These are phyloP conservation scores for Ogataea ganodermae DNA, from an alignment of 805 yeast species.

Conservation along the genomic window DNA sequence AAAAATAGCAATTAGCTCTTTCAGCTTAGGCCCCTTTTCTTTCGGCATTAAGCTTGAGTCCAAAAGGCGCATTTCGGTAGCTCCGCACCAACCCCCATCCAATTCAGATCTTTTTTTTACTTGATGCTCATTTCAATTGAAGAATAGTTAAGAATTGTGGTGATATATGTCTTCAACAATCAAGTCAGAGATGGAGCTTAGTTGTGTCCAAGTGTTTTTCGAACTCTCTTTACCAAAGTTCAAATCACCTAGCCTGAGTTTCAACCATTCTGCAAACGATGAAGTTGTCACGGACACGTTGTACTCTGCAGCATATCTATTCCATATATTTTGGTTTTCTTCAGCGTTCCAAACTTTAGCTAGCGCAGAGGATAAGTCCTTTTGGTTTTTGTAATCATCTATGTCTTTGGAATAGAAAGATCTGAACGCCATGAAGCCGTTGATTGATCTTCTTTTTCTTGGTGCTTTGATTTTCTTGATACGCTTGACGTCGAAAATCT, in stretches of 20 bases:
- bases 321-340: conserved; percentile 32
- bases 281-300: conserved; percentile 16
- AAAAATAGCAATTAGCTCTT: background rate
- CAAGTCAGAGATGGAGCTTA: conserved; percentile 18
- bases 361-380: conserved; percentile 12
- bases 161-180: conserved; percentile 23
- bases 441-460: conserved; percentile 12
- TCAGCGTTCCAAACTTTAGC: conserved; percentile 33
- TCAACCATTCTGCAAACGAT: conserved; percentile 24
- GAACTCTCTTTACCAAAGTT: background rate
- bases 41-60: background rate
- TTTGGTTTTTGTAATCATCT: conserved; percentile 13
- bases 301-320: conserved; percentile 35
- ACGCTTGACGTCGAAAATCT: background rate
- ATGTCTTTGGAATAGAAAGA: conserved; percentile 18
- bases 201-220: conserved; percentile 10
- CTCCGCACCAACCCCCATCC: background rate
- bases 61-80: background rate
- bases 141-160: background rate
- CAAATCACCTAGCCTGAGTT: conserved; percentile 9
- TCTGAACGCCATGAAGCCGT: conserved; percentile 24
- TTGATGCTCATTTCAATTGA: background rate
- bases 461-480: background rate
- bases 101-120: background rate
- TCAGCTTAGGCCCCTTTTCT: background rate